phyloP scores from a whole-genome alignment of 2,329 filamentous ascomycete species.

The Nigrograna mackinnonii region DNA sequence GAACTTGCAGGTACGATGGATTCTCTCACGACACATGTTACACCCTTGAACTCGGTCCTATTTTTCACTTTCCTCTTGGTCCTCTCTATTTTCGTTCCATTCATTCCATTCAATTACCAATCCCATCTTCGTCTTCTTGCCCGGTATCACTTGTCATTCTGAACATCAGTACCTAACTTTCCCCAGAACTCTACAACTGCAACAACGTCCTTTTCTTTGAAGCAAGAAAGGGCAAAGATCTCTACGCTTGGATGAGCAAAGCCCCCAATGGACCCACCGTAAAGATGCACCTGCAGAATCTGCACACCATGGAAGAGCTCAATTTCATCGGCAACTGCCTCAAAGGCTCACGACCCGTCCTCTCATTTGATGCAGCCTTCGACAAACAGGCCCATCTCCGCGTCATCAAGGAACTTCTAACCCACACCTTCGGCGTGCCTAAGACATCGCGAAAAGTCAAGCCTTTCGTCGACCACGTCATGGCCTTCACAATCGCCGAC shows the following conservation, averaged over 20 bases:
- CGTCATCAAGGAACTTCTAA: slow-evolving; percentile 86
- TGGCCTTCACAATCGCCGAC: slow-evolving; percentile 87
- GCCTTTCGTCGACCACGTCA: slow-evolving; percentile 94
- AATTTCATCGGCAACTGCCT: slow-evolving; percentile 92
- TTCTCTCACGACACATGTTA: too few species aligned
- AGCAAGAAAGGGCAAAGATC: slow-evolving; percentile 88
- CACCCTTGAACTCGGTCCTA: too few species aligned
- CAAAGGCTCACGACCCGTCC: slow-evolving; percentile 49
- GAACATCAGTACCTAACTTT: slow-evolving; percentile 33
- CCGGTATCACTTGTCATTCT: too few species aligned
- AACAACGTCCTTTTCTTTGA: slow-evolving; percentile 96
- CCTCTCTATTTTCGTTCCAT: too few species aligned
- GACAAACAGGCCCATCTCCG: slow-evolving; percentile 78
- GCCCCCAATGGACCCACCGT: slow-evolving; percentile 80
- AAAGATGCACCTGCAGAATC: slow-evolving; percentile 78
- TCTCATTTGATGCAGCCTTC: slow-evolving; percentile 90
- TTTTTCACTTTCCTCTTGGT: too few species aligned
- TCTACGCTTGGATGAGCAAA: slow-evolving; percentile 93
- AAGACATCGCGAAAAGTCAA: slow-evolving; percentile 87
- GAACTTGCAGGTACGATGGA: slow-evolving; percentile 38
- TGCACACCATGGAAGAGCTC: slow-evolving; percentile 96
- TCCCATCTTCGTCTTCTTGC: too few species aligned
- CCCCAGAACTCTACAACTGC: slow-evolving; percentile 78
- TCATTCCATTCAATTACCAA: too few species aligned
- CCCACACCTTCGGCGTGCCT: slow-evolving; percentile 90